Evolutionary conservation across 805 yeast genomes (phyloP), one percentile per base, ranked within the genome.

Genomic region (Wickerhamomyces bovis): DNA sequence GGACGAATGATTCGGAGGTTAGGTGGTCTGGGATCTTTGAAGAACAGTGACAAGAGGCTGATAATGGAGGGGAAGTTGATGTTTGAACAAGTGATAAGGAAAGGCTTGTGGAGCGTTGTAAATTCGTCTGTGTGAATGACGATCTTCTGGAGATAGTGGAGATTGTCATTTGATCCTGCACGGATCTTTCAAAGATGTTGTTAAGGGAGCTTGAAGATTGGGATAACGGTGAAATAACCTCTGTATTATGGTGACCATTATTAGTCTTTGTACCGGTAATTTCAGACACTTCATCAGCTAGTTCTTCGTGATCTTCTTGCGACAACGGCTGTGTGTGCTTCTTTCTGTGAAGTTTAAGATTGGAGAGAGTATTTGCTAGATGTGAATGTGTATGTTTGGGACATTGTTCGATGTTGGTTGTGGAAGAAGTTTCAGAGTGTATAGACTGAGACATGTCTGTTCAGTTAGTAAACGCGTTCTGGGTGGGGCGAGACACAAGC

Each of bases 1-100:
- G 85, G 20, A 88, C 83, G 53, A 66, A 77, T 63, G 88, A 85
- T 61, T 87, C 86, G 8, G 47, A 39, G n/a, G 38, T 42, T 13
- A 47, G 35, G 33, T 47, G 50, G 2, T 38, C 26, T 35, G 50
- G 50, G 18, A 43, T 43, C 33, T 35, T n/a, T 12, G 35, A 30
- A 12, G 43, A 8, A 28, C 23, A 9, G 9, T 28, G n/a, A 10
- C 22, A 19, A 16, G n/a, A 9, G 18, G 22, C n/a, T 23, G 18
- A 13, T 22, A 18, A 39, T 20, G 18, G 13, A 28, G 31, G 18
- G 18, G 39, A 19, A 13, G 21, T 36, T 19, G 22, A 13, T 18
- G 45, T 21, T 23, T 39, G 41, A 3, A 39, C 26, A 18, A 41
- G 46, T 21, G 49, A 43, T 21, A 39, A 41, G 6, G 52, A 44